Percentiles rank a stretch among this genome's conserved stretches.
Evolutionary conservation across 202 grass and related monocot species (phyloP).

Genomic region (Sporobolus alterniflorus): DNA sequence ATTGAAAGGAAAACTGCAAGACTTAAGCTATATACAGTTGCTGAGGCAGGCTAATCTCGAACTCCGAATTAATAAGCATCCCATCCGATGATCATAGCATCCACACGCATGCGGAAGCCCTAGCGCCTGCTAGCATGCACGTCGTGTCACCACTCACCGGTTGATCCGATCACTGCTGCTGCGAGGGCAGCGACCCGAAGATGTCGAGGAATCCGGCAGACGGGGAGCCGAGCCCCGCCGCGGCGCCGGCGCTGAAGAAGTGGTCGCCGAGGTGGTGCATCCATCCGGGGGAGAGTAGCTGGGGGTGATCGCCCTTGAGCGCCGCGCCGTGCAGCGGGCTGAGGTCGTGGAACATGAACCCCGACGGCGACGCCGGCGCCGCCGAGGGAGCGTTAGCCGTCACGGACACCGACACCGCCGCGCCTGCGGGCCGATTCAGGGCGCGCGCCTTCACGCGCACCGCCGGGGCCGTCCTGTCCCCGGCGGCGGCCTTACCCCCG

Average conservation of each 20-base stretch:
- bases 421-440: constrained; percentile 32
- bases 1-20: not conserved
- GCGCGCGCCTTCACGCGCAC: constrained; percentile 76
- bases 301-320: constrained; percentile 50
- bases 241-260: constrained; percentile 55
- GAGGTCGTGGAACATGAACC: constrained; percentile 64
- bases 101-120: constrained; percentile 32
- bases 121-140: not conserved
- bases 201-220: constrained; percentile 72
- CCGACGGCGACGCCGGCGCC: constrained; percentile 33
- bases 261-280: constrained; percentile 58
- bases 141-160: constrained; percentile 3
- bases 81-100: not conserved
- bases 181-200: constrained; percentile 52
- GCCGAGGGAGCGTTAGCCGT: not conserved
- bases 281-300: constrained; percentile 65
- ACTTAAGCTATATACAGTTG: constrained; percentile 10
- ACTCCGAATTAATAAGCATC: not conserved
- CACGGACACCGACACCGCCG: constrained; percentile 55
- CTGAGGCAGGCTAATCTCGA: constrained; percentile 14
- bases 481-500: not conserved
- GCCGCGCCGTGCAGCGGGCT: constrained; percentile 61
- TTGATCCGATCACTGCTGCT: constrained; percentile 41
- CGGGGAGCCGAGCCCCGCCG: constrained; percentile 46
- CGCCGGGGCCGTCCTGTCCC: constrained; percentile 21